Conservation (phyloP, 23 red algal genomes). For the Gracilaria vermiculophylla region DNA sequence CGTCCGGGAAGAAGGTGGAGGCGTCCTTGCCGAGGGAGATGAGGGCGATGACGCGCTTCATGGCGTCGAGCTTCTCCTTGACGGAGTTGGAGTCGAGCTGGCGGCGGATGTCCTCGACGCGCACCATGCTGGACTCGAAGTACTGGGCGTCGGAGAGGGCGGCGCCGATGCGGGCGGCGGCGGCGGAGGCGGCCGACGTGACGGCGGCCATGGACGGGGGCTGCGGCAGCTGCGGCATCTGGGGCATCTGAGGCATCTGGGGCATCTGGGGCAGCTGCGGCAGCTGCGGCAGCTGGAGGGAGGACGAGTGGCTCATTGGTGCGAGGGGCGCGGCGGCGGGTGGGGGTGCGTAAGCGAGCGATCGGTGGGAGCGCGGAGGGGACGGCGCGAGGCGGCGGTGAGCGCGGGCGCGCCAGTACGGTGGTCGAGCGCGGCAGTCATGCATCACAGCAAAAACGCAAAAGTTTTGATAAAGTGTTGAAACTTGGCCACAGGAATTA, state of each 20-base stretch:
- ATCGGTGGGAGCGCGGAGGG: background rate
- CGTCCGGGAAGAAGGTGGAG: slow-evolving; percentile 87
- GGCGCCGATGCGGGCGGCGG: slow-evolving; percentile 68
- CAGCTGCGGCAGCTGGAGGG: background rate
- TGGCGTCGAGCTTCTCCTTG: slow-evolving; percentile 86
- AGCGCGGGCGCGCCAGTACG: too few species aligned
- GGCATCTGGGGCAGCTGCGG: background rate
- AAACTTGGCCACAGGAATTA: background rate
- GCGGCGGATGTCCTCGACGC: slow-evolving; percentile 74
- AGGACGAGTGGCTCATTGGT: background rate
- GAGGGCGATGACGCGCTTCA: slow-evolving; percentile 90
- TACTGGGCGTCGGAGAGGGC: slow-evolving; percentile 85
- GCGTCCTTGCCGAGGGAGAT: slow-evolving; percentile 88
- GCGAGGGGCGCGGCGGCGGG: background rate
- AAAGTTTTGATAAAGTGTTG: background rate
- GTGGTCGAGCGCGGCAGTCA: background rate
- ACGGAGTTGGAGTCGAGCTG: slow-evolving; percentile 65
- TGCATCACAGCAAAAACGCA: background rate
- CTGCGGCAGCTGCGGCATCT: background rate
- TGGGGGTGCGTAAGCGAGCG: background rate
- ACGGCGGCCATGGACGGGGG: slow-evolving; percentile 47
- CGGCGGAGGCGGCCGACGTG: slow-evolving; percentile 60
- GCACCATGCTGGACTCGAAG: slow-evolving; percentile 87
- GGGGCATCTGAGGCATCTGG: background rate
- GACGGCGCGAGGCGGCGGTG: too few species aligned